Evolutionary conservation across 208 protist genomes (phyloP).

Genomic region (Leishmania turanica): DNA sequence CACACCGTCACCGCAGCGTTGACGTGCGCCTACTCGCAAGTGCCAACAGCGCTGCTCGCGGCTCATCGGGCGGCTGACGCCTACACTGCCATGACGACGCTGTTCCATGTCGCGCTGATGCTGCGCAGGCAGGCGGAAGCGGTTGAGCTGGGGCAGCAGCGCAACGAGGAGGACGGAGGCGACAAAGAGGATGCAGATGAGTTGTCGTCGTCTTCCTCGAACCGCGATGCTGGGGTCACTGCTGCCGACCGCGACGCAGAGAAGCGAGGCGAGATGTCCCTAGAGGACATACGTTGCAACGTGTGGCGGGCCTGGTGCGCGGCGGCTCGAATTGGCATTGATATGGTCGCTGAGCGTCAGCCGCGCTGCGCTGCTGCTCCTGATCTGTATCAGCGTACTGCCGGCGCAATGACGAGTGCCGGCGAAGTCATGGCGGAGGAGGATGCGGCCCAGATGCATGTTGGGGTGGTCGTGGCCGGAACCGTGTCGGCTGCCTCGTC

Average conservation of each 20-base stretch:
- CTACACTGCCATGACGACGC: slow-evolving; percentile 72
- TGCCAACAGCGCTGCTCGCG: slow-evolving; percentile 47
- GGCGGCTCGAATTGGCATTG: slow-evolving; percentile 28
- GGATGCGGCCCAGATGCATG: neutral
- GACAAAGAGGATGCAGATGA: slow-evolving; percentile 11
- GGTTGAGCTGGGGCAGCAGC: slow-evolving; percentile 3
- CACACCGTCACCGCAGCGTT: slow-evolving; percentile 57
- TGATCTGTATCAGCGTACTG: slow-evolving; percentile 22
- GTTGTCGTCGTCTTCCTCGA: slow-evolving; percentile 1
- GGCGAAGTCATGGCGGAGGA: slow-evolving; percentile 7
- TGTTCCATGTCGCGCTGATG: slow-evolving; percentile 58
- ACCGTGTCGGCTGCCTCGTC: neutral
- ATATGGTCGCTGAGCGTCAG: slow-evolving; percentile 8
- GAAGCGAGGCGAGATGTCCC: neutral
- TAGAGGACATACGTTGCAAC: slow-evolving; percentile 12
- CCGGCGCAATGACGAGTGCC: neutral
- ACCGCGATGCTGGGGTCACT: neutral
- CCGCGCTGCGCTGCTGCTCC: slow-evolving; percentile 17
- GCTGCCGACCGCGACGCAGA: neutral
- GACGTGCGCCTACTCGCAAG: slow-evolving; percentile 42
- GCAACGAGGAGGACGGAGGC: slow-evolving; percentile 1
- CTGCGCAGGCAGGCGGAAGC: slow-evolving; percentile 30
- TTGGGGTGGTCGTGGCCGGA: neutral
- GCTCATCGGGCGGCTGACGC: slow-evolving; percentile 51
- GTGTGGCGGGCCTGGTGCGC: slow-evolving; percentile 31